Evolutionary conservation across 2,329 filamentous ascomycete genomes (phyloP), one percentile per base, ranked within the genome.

Genomic region (Verticillium nonalfalfae): DNA sequence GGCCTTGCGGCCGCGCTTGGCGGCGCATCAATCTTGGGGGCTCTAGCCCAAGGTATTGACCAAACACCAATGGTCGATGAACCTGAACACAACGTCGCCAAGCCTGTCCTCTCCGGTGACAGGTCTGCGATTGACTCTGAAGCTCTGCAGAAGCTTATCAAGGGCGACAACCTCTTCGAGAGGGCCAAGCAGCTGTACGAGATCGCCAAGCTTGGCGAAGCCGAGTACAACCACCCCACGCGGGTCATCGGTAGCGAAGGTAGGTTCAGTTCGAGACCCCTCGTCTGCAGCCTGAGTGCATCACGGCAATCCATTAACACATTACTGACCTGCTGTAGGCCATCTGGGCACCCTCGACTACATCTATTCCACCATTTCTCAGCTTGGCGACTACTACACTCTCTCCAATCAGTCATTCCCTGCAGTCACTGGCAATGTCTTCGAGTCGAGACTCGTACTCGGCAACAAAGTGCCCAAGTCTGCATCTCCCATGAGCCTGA

Each of bases 211-310:
- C 76, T 81, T 59, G 80, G 81, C 11, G 75, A 82, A 63, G 76
- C 80, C 1, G 85, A 90, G 64, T 89, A 86, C 69, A 83, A 83
- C 63, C 88, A 88, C 67, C 88, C 88, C 1, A 91, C 88, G 1
- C 81, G 88, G 59, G 88, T 90, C 26, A 90, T 91, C 65, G 88
- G 88, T 35, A 89, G 86, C 64, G 69, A 81, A 70, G 86, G 85
- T 86, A 73, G 61, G 66, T 62, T 31, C 26, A 31, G 26, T 31
- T 31, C 39, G 33, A 57, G 38, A 34, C 11, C 45, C 56, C 56
- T 61, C 26, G 26, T 31, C 26, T 31, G 60, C 50, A 15, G 34
- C 61, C 36, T 52, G 59, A 57, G 50, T 21, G 7, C 26, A 31
- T 31, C 26, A 31, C 26, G 26, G 5, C 26, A 31, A 31, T 31